Conservation (phyloP, 108 stramenopile genomes). For the Nitzschia palea region DNA sequence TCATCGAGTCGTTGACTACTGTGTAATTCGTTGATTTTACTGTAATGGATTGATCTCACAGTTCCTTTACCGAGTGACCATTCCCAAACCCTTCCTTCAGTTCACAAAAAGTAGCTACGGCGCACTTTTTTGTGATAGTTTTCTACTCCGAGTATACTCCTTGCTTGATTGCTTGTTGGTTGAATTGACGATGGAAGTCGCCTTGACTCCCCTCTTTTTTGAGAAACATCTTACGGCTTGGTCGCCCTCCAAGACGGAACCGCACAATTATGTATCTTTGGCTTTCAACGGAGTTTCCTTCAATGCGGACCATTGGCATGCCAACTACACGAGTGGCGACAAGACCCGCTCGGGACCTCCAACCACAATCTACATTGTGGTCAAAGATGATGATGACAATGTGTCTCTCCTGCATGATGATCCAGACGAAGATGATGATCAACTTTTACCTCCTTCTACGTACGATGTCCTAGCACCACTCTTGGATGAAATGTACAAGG, state of each 20-base stretch:
- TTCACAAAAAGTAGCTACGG: neutral
- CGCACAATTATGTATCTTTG: neutral
- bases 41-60: neutral
- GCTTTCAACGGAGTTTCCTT: neutral
- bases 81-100: neutral
- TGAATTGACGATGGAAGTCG: constrained; percentile 1
- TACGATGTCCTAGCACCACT: constrained; percentile 21
- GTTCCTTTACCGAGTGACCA: neutral
- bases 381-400: constrained; percentile 2
- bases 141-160: neutral
- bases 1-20: neutral
- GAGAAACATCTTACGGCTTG: neutral
- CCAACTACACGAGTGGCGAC: neutral
- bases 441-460: constrained; percentile 18
- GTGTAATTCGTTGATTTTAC: neutral
- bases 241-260: constrained; percentile 10
- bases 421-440: constrained; percentile 23
- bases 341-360: neutral
- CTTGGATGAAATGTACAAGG: constrained; percentile 19
- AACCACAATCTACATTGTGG: neutral
- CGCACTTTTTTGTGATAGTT: neutral
- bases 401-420: constrained; percentile 21
- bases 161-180: too few species aligned
- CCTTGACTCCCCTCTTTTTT: constrained; percentile 15
- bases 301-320: neutral